Evolutionary conservation across 2,329 filamentous ascomycete species (phyloP).

Genomic region (Fusarium udum): DNA sequence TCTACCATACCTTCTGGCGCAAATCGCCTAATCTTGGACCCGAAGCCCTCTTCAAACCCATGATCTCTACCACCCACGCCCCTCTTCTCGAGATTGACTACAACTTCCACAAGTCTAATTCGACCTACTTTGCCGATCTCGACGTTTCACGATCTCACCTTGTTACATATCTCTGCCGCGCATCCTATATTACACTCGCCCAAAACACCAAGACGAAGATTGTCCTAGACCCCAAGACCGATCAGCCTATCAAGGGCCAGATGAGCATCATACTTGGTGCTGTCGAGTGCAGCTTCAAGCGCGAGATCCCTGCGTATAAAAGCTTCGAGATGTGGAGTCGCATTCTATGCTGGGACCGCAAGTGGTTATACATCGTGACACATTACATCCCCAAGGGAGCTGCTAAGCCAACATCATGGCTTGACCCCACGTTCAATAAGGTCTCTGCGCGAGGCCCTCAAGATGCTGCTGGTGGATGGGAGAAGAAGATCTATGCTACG

Average conservation of each 20-base stretch:
- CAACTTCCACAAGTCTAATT: constrained; percentile 84
- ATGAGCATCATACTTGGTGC: constrained; percentile 76
- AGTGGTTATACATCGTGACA: constrained; percentile 81
- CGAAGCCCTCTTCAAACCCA: constrained; percentile 76
- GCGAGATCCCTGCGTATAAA: constrained; percentile 75
- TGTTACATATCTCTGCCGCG: constrained; percentile 72
- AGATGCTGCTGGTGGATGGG: constrained; percentile 56
- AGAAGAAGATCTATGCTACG: constrained; percentile 75
- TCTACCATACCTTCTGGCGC: constrained; percentile 62
- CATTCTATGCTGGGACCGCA: constrained; percentile 78
- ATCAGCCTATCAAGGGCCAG: constrained; percentile 60
- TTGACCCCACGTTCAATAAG: constrained; percentile 57
- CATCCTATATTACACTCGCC: constrained; percentile 63
- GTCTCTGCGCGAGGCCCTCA: constrained; percentile 52
- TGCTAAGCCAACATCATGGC: constrained; percentile 64
- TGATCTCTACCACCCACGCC: constrained; percentile 72
- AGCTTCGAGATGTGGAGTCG: constrained; percentile 78
- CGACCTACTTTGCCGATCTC: constrained; percentile 87
- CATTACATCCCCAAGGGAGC: constrained; percentile 74
- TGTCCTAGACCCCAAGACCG: constrained; percentile 60
- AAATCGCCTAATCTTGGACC: constrained; percentile 61
- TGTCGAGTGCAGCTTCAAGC: constrained; percentile 77
- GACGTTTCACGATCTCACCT: constrained; percentile 85
- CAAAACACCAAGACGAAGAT: constrained; percentile 60
- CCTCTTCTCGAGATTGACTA: constrained; percentile 84